Conservation (phyloP, 371 early-diverging fungal species). For the Encephalitozoon hellem region DNA sequence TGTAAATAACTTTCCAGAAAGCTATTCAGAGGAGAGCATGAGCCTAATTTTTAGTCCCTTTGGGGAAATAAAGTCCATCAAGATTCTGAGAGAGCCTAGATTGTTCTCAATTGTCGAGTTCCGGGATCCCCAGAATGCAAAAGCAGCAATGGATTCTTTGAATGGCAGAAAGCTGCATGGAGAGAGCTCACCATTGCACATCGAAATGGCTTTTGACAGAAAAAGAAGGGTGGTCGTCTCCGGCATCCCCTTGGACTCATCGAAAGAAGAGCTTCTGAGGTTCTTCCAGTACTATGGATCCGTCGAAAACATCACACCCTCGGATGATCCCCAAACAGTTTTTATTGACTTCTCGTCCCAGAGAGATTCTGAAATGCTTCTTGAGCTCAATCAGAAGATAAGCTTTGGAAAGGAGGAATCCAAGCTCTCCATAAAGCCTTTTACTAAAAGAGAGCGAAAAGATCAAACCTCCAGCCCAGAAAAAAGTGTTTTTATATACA, state of each 20-base stretch:
- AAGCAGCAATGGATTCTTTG: conserved; percentile 6
- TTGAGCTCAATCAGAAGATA: conserved; percentile 20
- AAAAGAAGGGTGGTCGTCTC: conserved; percentile 6
- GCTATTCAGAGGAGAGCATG: conserved; percentile 19
- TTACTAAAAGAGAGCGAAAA: background rate
- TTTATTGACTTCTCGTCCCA: conserved; percentile 14
- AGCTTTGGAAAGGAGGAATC: background rate
- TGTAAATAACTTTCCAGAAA: conserved; percentile 36
- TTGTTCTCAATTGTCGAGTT: background rate
- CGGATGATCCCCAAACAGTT: background rate
- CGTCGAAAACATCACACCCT: background rate
- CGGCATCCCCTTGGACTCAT: conserved; percentile 10
- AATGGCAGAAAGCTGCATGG: background rate
- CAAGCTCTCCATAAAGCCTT: background rate
- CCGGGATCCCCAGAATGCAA: background rate
- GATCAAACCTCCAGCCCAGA: background rate
- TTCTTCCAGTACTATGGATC: conserved; percentile 32
- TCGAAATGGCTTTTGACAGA: conserved; percentile 28
- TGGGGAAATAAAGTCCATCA: conserved; percentile 14
- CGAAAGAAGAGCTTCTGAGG: background rate
- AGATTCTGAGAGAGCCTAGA: background rate
- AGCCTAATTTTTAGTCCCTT: conserved; percentile 1
- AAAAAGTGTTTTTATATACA: conserved; percentile 31
- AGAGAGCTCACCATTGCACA: background rate
- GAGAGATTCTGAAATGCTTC: conserved; percentile 4